A percentile compares a stretch with the other conserved stretches of the same genome.
Evolutionary conservation across 2,329 filamentous ascomycete species (phyloP).

Genomic region (Stagonosporopsis cucurbitacearum): DNA sequence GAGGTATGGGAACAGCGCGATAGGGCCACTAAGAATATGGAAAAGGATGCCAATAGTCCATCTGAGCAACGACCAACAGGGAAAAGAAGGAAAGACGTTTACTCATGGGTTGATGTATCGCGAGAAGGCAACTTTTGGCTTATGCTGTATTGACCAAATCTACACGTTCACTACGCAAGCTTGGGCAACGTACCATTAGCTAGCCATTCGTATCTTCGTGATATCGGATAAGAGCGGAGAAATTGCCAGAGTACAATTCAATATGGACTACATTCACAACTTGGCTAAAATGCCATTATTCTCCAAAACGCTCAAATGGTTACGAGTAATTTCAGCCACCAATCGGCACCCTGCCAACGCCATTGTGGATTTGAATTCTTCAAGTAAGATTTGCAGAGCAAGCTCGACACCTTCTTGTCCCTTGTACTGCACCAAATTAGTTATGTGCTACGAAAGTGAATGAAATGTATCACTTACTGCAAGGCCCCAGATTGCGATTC

Average conservation of each 20-base stretch:
- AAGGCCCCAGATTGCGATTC: conserved; percentile 59
- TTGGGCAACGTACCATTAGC: not conserved
- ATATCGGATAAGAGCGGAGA: not conserved
- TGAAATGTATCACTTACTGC: conserved; percentile 42
- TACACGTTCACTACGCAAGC: not conserved
- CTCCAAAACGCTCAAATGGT: conserved; percentile 20
- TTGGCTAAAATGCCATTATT: conserved; percentile 18
- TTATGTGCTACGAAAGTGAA: not conserved
- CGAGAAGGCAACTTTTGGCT: conserved; percentile 19
- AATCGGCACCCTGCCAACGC: conserved; percentile 30
- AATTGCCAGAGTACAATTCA: not conserved
- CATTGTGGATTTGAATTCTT: conserved; percentile 41
- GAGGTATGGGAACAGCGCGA: conserved; percentile 23
- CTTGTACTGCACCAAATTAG: conserved; percentile 38
- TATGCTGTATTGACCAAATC: conserved; percentile 13
- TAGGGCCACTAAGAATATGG: not conserved
- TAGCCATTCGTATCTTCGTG: not conserved
- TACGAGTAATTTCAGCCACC: conserved; percentile 17
- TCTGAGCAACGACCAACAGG: not conserved
- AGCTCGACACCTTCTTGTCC: conserved; percentile 50
- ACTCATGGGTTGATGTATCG: conserved; percentile 19
- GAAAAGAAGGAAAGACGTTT: conserved; percentile 4
- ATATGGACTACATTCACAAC: not conserved
- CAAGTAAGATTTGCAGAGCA: conserved; percentile 52
- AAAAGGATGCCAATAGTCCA: not conserved